These are phyloP conservation scores for Penicillium bovifimosum DNA, from an alignment of 495 filamentous ascomycete species.

Conservation along the genomic window DNA sequence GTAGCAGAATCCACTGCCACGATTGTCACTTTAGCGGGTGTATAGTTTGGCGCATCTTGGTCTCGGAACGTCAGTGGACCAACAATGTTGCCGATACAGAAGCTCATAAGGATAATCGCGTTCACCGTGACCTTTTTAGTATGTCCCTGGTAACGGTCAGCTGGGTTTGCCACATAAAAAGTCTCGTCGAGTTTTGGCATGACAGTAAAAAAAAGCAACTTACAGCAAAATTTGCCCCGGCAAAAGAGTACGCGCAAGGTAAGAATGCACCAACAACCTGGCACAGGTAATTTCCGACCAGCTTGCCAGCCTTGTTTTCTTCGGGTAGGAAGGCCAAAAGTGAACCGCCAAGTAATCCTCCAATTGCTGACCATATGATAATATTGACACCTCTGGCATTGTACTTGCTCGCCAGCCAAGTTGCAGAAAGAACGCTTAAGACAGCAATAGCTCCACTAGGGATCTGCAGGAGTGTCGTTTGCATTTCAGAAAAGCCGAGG, in stretches of 20 bases:
- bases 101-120: background rate
- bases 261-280: too few relatives aligned
- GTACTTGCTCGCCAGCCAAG: constrained; percentile 33
- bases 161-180: too few relatives aligned
- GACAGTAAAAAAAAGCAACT: too few relatives aligned
- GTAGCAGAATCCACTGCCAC: too few relatives aligned
- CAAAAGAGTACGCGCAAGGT: too few relatives aligned
- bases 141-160: too few relatives aligned
- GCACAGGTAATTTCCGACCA: too few relatives aligned
- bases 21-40: too few relatives aligned
- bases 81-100: background rate
- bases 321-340: constrained; percentile 51
- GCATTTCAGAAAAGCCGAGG: constrained; percentile 51
- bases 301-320: background rate
- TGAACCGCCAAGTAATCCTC: constrained; percentile 49
- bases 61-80: background rate
- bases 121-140: background rate
- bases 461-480: constrained; percentile 57
- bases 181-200: too few relatives aligned
- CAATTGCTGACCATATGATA: constrained; percentile 26
- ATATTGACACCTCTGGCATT: constrained; percentile 50
- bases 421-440: constrained; percentile 46
- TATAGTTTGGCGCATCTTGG: background rate
- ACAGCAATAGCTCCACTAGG: constrained; percentile 57
- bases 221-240: too few relatives aligned